phyloP scores from a whole-genome alignment of 2,329 filamentous ascomycete genomes.

The Calonectria pteridis region DNA sequence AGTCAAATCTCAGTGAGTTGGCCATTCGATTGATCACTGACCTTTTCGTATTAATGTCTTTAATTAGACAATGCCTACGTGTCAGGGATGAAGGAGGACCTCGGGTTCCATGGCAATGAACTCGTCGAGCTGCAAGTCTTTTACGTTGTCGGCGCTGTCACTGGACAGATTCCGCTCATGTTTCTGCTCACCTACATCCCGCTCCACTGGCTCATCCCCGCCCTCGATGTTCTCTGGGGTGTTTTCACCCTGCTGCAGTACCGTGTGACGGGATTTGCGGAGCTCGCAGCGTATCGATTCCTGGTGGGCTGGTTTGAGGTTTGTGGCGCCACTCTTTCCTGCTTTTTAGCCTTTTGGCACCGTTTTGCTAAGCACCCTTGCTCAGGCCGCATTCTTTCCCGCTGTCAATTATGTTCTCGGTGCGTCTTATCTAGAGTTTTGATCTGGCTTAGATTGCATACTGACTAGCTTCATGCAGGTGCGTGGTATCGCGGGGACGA shows the following conservation, averaged over 20 bases:
- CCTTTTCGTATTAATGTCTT: neutral
- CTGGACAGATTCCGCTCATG: conserved; percentile 64
- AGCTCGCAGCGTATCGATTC: conserved; percentile 66
- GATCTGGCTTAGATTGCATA: neutral
- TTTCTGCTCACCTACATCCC: conserved; percentile 61
- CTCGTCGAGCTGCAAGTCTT: conserved; percentile 68
- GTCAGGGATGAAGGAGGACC: conserved; percentile 64
- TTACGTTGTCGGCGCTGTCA: conserved; percentile 59
- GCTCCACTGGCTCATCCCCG: conserved; percentile 64
- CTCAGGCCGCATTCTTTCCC: conserved; percentile 52
- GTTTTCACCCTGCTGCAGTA: conserved; percentile 69
- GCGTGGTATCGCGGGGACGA: conserved; percentile 65
- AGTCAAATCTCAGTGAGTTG: conserved; percentile 62
- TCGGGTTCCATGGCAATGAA: conserved; percentile 64
- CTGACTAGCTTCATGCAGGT: conserved; percentile 43
- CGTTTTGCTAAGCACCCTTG: neutral
- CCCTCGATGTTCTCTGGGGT: conserved; percentile 66
- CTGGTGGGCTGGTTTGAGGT: conserved; percentile 66
- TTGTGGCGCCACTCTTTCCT: neutral
- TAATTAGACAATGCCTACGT: conserved; percentile 66
- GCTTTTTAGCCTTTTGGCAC: neutral
- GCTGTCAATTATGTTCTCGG: conserved; percentile 54
- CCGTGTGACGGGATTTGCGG: conserved; percentile 60
- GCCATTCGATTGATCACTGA: neutral
- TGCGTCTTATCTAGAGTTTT: neutral